phyloP scores from a whole-genome alignment of 2,329 filamentous ascomycete genomes.

The Fusarium pseudocircinatum region DNA sequence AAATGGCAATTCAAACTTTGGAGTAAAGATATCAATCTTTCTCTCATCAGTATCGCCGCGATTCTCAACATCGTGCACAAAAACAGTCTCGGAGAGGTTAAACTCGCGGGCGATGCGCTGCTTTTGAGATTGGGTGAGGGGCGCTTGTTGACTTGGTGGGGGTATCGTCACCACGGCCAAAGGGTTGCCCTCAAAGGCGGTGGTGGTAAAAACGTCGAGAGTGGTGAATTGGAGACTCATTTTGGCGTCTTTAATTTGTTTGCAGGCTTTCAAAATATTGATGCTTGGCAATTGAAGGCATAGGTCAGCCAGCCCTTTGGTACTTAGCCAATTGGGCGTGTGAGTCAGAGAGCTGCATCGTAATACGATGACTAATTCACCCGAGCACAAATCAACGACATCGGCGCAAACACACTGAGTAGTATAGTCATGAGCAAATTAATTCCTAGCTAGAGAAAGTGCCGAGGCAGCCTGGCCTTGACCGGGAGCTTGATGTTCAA shows the following conservation, averaged over 20 bases:
- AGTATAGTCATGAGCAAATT: not conserved
- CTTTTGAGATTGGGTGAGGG: slow-evolving; percentile 59
- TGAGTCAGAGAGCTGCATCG: not conserved
- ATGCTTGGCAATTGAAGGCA: fast-evolving
- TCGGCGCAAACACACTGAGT: not conserved
- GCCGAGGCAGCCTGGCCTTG: too few relatives aligned
- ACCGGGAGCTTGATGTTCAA: not conserved
- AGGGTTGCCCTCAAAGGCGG: slow-evolving; percentile 64
- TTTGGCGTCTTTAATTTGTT: not conserved
- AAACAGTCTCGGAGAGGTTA: slow-evolving; percentile 71
- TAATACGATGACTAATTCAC: not conserved
- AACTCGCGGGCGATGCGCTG: slow-evolving; percentile 69
- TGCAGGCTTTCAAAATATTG: fast-evolving
- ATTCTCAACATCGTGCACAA: slow-evolving; percentile 60
- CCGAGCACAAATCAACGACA: not conserved
- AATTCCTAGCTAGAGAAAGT: too few relatives aligned
- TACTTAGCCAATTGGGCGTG: not conserved
- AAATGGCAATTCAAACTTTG: slow-evolving; percentile 64
- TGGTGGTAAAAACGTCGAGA: slow-evolving; percentile 66
- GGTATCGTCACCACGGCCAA: slow-evolving; percentile 67
- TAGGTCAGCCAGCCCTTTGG: not conserved
- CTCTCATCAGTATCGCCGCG: slow-evolving; percentile 42
- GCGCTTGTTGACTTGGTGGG: slow-evolving; percentile 35
- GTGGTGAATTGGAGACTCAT: slow-evolving; percentile 59
- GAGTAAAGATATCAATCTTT: slow-evolving; percentile 67